Evolutionary conservation across 1,284 basidiomycete species (phyloP), one percentile per base, ranked within the genome.

Genomic region (Trichosporon ovoides): DNA sequence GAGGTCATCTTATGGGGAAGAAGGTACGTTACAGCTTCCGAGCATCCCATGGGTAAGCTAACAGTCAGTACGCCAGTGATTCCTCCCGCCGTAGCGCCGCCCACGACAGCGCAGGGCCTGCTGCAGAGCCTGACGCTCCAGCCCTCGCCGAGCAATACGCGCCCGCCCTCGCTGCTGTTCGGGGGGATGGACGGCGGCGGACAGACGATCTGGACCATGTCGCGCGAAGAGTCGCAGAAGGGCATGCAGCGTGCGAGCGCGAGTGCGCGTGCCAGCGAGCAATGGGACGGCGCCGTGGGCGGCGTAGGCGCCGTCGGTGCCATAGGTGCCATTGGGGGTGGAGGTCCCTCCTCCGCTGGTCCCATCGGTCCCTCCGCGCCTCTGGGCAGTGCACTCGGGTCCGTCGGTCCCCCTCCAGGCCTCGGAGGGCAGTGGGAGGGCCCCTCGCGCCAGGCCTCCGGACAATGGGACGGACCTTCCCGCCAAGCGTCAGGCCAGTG

Each of bases 1-100:
- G 75, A 75, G 49, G 65, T 69, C 34, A 71, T 74, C 38, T 54
- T 73, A 7, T 74, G 72, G 71, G 64, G 60, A 16, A 43, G 55
- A 10, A 60, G 52, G 67, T 68, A 43, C 65, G 64, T 51, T 18
- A 14, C 37, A 9, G 12, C 34, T 36, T n/a, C 31, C 19, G 35
- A 19, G 14, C 46, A 46, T 48, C 16, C 24, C 33, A n/a, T n/a
- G n/a, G n/a, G n/a, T n/a, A n/a, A 43, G 56, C 28, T 43, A 9
- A 53, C 24, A 16, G 31, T 19, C 51, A 48, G 56, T 33, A 65
- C 58, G 2, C 60, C 57, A 13, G 53, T 58, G 1, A 31, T 33
- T 10, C 28, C 37, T 5, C 52, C 35, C 28, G 54, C 33, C 18
- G 35, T 52, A 22, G 57, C 56, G 12, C 60, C 63, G 12, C 60